Conservation (phyloP, 371 early-diverging fungal genomes). For the Mucor piriformis region DNA sequence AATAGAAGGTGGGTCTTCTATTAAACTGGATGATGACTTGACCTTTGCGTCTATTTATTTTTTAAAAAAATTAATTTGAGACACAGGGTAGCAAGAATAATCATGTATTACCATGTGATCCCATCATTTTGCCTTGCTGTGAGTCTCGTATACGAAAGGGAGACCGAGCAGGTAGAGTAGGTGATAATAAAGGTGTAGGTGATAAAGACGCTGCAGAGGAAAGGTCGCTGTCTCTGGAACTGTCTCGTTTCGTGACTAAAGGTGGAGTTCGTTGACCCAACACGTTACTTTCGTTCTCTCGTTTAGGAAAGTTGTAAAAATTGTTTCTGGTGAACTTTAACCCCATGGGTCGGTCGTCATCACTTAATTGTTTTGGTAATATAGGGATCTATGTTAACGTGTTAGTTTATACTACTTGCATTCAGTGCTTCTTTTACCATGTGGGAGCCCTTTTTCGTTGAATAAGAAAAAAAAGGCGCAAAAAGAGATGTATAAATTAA, state of each 20-base stretch:
- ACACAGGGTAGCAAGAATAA: background rate
- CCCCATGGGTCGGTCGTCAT: constrained; percentile 33
- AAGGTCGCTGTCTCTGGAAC: background rate
- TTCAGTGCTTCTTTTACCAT: too few relatives aligned
- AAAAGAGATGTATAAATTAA: too few relatives aligned
- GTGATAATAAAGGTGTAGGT: constrained; percentile 22
- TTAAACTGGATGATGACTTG: constrained; percentile 8
- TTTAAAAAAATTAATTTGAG: background rate
- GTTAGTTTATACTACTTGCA: too few relatives aligned
- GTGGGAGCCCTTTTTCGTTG: too few relatives aligned
- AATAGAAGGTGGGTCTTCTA: constrained; percentile 9
- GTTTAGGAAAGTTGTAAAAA: constrained; percentile 25
- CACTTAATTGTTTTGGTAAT: constrained; percentile 22
- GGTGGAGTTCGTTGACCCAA: background rate
- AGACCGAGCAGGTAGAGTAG: constrained; percentile 43
- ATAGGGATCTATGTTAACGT: constrained; percentile 26
- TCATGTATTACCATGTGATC: constrained; percentile 29
- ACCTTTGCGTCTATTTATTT: background rate
- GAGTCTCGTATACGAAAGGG: constrained; percentile 52
- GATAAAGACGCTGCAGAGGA: constrained; percentile 1
- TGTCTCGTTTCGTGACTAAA: constrained; percentile 1
- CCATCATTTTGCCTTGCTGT: constrained; percentile 9
- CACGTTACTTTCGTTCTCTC: too few relatives aligned
- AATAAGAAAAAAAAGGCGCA: too few relatives aligned
- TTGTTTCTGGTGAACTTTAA: constrained; percentile 28